Conservation (phyloP, 1,139 yeast species). For the Suhomyces chickasaworum region DNA sequence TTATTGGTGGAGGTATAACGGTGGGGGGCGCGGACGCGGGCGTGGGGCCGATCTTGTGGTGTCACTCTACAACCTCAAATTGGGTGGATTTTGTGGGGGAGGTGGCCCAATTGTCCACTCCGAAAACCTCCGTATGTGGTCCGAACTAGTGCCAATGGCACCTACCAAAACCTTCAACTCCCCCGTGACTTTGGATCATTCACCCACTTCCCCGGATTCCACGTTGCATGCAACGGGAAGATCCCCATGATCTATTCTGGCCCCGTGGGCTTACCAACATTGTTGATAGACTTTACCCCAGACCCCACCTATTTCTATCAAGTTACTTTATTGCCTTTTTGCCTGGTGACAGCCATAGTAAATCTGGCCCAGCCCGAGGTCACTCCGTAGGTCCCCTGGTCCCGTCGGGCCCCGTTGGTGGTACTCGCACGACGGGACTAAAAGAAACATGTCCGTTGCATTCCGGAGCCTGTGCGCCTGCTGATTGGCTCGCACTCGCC, state of each 20-base stretch:
- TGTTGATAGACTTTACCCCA: too few species aligned
- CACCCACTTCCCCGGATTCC: not conserved
- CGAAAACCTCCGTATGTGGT: not conserved
- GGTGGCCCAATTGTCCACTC: not conserved
- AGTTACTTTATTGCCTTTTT: too few species aligned
- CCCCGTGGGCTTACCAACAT: too few species aligned
- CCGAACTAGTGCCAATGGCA: not conserved
- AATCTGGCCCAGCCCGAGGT: slow-evolving; percentile 1
- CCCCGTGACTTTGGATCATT: not conserved
- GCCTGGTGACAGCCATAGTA: too few species aligned
- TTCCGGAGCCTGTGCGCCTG: slow-evolving; percentile 12
- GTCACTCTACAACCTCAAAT: not conserved
- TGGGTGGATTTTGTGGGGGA: slow-evolving; percentile 1
- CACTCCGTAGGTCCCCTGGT: not conserved
- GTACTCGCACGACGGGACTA: slow-evolving; percentile 8
- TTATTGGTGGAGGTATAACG: not conserved
- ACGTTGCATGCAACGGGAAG: not conserved
- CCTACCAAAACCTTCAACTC: not conserved
- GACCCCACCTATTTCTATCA: too few species aligned
- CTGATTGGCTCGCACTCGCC: slow-evolving; percentile 13
- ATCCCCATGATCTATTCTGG: too few species aligned
- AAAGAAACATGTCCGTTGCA: slow-evolving; percentile 14
- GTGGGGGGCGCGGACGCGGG: not conserved
- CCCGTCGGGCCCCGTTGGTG: slow-evolving; percentile 2
- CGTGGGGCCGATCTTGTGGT: too few species aligned